Evolutionary conservation across 441 rosid genomes (phyloP), one percentile per base, ranked within the genome.

Genomic region (Gossypium schwendimanii): DNA sequence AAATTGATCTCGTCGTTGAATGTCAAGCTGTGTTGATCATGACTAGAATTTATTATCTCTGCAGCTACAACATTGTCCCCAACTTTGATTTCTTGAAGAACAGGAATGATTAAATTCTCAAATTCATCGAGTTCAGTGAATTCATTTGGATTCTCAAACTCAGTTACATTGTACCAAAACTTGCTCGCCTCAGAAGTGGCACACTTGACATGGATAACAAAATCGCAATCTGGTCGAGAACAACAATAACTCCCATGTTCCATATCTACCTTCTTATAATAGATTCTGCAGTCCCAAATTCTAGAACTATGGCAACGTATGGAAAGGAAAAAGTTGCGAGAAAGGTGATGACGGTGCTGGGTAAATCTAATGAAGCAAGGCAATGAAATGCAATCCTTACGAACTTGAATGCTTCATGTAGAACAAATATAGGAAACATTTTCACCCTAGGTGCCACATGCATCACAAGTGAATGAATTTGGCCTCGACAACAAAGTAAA

Each of bases 311-410:
- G n/a, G 12, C 10, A 23, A 1, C 10, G 0, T 23, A 17, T 0
- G 0, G 9, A 14, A 5, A 55, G 41, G 41, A 36, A 73, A 39
- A 53, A 49, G 6, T 0, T 11, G 4, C 49, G 77, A 1, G 21
- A 21, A 36, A 76, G 6, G 8, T 66, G 73, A 26, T 79, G 77
- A 1, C 11, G 26, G 62, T 76, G 80, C 0, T 73, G 60, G 8
- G 58, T 72, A 26, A 76, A 72, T 53, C 41, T 36, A 36, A 36
- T 7, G 41, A 36, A 36, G 9, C 41, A 7, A 36, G 41, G 41
- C 2, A 36, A 47, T 53, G 74, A 11, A 67, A 57, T 65, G 60
- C 79, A 79, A 7, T 73, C 49, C 0, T 59, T 26, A 39, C 76
- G 80, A 24, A 45, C 20, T 28, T 63, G 49, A 18, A 73, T 36